These are phyloP conservation scores for Hura crepitans DNA, from an alignment of 441 rosid species.

Conservation along the genomic window DNA sequence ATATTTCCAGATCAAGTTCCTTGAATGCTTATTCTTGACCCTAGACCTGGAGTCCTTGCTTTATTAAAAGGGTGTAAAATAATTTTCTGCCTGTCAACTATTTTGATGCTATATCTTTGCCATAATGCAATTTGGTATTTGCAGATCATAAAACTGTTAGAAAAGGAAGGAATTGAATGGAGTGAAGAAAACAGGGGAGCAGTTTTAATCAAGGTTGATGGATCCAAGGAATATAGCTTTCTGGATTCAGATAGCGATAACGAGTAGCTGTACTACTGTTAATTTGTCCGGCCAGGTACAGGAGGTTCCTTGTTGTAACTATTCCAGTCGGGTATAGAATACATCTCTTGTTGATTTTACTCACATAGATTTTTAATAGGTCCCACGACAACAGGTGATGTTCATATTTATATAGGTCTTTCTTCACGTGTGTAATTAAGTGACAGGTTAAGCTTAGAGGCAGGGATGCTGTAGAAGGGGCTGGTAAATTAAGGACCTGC, in stretches of 20 bases:
- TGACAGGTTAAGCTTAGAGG: conserved; percentile 9
- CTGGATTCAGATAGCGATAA: conserved; percentile 55
- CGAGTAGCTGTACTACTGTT: conserved; percentile 26
- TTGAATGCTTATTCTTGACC: neutral
- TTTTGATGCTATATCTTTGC: conserved; percentile 4
- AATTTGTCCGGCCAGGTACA: neutral
- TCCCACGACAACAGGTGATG: neutral
- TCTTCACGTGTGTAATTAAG: neutral
- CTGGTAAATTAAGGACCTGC: neutral
- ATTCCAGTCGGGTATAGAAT: neutral
- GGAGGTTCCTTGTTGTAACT: neutral
- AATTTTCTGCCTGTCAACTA: neutral
- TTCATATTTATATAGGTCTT: conserved; percentile 11
- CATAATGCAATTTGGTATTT: conserved; percentile 13
- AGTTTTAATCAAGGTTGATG: conserved; percentile 56
- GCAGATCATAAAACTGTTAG: conserved; percentile 58
- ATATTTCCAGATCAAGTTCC: neutral
- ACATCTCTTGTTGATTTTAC: neutral
- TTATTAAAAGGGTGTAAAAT: neutral
- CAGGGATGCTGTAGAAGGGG: conserved; percentile 6
- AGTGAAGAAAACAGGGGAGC: conserved; percentile 77
- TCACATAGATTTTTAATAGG: neutral
- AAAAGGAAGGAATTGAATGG: conserved; percentile 55
- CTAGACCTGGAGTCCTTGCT: neutral
- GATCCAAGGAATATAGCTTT: conserved; percentile 61